A percentile compares a stretch with the other conserved stretches of the same genome.
These are phyloP conservation scores for Malus domestica DNA, from an alignment of 306 rosid species.

Conservation along the genomic window DNA sequence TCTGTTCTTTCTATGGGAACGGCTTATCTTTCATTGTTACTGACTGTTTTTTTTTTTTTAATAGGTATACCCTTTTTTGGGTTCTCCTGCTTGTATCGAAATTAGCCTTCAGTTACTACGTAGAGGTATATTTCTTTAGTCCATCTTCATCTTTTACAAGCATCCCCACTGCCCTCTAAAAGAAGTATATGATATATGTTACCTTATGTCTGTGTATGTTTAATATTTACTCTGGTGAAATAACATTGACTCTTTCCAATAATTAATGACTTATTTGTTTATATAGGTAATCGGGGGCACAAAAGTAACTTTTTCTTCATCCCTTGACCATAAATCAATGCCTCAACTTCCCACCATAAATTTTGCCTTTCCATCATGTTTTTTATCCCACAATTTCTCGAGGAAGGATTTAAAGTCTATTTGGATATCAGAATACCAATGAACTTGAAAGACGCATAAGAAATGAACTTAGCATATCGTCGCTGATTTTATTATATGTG, in stretches of 20 bases:
- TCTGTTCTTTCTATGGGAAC: constrained; percentile 17
- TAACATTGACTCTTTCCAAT: neutral
- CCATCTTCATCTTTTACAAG: neutral
- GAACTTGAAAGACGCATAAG: neutral
- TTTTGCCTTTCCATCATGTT: neutral
- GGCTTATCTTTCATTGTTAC: constrained; percentile 19
- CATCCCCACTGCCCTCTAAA: neutral
- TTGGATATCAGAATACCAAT: neutral
- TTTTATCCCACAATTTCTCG: neutral
- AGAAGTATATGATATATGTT: neutral
- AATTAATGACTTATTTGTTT: too few relatives aligned
- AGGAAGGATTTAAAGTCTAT: neutral
- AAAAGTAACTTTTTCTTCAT: neutral
- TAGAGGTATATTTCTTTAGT: constrained; percentile 67
- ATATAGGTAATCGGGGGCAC: neutral
- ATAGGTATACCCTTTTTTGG: constrained; percentile 89
- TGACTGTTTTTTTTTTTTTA: constrained; percentile 2
- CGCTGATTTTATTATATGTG: neutral
- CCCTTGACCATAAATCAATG: neutral
- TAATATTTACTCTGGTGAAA: neutral
- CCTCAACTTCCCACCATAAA: neutral
- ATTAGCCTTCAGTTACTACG: constrained; percentile 79
- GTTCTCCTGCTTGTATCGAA: constrained; percentile 67
- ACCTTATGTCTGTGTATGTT: neutral
- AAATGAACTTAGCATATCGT: neutral